Percentiles rank a stretch among this genome's conserved stretches.
Conservation (phyloP, 148 eudicot genomes). For the Dianthus caryophyllus region DNA sequence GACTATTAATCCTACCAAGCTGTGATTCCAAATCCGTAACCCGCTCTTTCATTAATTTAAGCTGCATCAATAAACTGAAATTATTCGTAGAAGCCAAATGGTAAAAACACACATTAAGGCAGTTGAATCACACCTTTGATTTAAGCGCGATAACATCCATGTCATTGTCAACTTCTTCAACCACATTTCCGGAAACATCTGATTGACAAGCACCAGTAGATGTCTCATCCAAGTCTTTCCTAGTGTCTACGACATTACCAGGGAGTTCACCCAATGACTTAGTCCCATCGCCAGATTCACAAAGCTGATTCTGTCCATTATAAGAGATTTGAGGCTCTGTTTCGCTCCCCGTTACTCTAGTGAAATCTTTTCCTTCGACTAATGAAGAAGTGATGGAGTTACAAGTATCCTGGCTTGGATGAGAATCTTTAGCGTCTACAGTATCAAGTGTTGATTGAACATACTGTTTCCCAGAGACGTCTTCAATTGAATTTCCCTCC, state of each 20-base stretch:
- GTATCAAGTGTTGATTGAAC: constrained; percentile 22
- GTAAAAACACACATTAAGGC: constrained; percentile 7
- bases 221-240: constrained; percentile 17
- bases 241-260: constrained; percentile 23
- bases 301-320: constrained; percentile 25
- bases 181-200: constrained; percentile 22
- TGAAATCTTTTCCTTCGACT: constrained; percentile 28
- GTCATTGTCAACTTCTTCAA: constrained; percentile 36
- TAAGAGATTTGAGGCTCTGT: constrained; percentile 21
- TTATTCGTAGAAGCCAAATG: neutral
- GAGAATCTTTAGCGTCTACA: constrained; percentile 29
- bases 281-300: constrained; percentile 24
- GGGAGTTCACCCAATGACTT: constrained; percentile 24
- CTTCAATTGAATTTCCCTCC: constrained; percentile 21
- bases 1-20: constrained; percentile 33
- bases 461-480: constrained; percentile 16
- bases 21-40: constrained; percentile 54
- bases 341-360: constrained; percentile 22
- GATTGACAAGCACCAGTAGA: constrained; percentile 6
- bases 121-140: constrained; percentile 53
- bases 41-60: constrained; percentile 50
- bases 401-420: constrained; percentile 22
- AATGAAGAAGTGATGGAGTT: constrained; percentile 22
- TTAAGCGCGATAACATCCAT: constrained; percentile 36
- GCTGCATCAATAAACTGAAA: constrained; percentile 33